Conservation (phyloP, 371 early-diverging fungal species). For the Capillidium heterosporum region DNA sequence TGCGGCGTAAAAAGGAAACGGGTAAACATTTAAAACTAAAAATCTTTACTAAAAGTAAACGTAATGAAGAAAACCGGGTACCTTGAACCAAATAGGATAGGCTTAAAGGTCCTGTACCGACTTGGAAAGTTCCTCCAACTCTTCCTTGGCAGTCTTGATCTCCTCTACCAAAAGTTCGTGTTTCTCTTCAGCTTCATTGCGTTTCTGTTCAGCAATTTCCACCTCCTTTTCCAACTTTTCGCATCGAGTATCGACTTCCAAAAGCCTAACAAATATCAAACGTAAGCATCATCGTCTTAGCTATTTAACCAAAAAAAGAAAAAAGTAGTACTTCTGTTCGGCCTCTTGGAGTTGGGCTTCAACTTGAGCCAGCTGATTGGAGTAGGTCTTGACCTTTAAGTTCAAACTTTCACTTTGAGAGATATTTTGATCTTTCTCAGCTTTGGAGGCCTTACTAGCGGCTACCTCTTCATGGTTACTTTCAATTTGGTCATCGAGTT, state of each 20-base stretch:
- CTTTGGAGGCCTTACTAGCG: not conserved
- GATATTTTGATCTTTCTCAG: not conserved
- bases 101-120: slow-evolving; percentile 6
- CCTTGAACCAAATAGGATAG: no score
- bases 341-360: slow-evolving; percentile 3
- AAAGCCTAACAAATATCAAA: not conserved
- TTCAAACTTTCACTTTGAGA: slow-evolving; percentile 2
- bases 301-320: not conserved
- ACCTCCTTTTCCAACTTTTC: slow-evolving; percentile 3
- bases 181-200: slow-evolving; percentile 4
- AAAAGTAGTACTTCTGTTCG: slow-evolving; percentile 2
- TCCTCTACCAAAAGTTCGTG: slow-evolving; percentile 2
- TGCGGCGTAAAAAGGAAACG: no score
- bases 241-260: not conserved
- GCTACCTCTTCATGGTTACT: not conserved
- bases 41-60: no score
- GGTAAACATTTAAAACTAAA: no score
- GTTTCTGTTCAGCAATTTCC: not conserved
- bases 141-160: slow-evolving; percentile 4
- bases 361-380: not conserved
- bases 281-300: no score
- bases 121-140: slow-evolving; percentile 4
- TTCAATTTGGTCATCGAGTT: slow-evolving; percentile 4
- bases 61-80: no score
- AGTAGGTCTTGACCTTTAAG: not conserved